Base-by-base conservation (phyloP, 805 yeast species). In the Yarrowia yakushimensis region DNA sequence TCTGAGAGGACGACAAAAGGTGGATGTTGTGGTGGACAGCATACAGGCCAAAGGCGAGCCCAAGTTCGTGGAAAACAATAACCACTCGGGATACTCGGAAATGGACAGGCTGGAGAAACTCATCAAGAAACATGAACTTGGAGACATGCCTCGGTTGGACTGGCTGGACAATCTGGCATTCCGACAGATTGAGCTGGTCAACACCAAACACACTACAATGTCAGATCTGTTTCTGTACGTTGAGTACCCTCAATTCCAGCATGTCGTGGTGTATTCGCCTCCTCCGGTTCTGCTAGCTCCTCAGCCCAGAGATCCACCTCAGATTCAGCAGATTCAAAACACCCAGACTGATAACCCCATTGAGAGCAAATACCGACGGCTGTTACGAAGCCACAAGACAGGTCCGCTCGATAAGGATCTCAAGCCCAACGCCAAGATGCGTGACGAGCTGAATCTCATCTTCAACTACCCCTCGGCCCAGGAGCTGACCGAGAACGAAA, bases 381-480 rank as follows among this genome's bases (percentile, higher is more conserved):
- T 93, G 60, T 94, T 92, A 66, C 86, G 97, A 73, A 83, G 88
- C 54, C 90, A 92, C 67, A 87, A 88, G 69, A 83, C 86, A 55
- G 81, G 89, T 1, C 81, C 88, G 27, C 74, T 90, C 36, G 98
- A 92, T 70, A 85, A 84, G 67, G 97, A 91, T 63, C 78, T 90
- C 50, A 90, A 92, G 68, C 99, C 99, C 1, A 87, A 93, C 18
- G 87, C 96, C 3, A 87, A 85, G 68, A 79, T 86, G 34, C 79
- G 97, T 67, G 90, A 86, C 65, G 88, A 88, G 66, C 79, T 93
- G 61, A 79, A 82, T 63, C 79, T 77, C 46, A 89, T 92, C 5
- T 77, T 93, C 60, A 78, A 78, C 23, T 89, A 86, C 69, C 92
- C 97, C 2, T 91, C 97, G 4, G 93, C 90, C 45, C 88, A 88